Base-by-base conservation (phyloP, 805 yeast species). In the Ogataea pini region DNA sequence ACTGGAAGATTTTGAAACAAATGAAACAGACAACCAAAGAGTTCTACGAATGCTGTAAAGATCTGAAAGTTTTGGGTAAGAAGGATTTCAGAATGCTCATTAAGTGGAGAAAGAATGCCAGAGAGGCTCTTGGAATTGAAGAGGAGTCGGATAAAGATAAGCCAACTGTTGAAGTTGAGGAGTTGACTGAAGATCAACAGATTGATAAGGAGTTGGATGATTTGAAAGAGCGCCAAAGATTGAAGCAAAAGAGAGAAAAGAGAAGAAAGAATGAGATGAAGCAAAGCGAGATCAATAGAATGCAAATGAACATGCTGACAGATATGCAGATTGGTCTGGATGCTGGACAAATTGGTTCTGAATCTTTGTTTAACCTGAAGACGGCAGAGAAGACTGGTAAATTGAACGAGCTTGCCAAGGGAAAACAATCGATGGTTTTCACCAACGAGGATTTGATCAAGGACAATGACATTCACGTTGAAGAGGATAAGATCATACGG, bases 271-370 rank as follows among this genome's bases (percentile, higher is more conserved):
- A 94, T 65, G 97, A 91, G 69, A 56, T 68, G 53, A 89, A 89
- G 62, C 96, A 89, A 65, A 88, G 86, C 67, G 97, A 92, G 64
- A 80, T 92, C 41, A 75, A 78, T 42, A 81, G 98, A 72, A 85
- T 89, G 87, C 97, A 94, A 71, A 85, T 94, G 92, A 89, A 88
- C 67, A 91, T 94, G 96, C 73, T 87, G 49, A 88, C 97, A 5
- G 96, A 96, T 62, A 80, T 78, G 72, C 96, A 90, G 62, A 83
- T 94, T 54, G 97, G 98, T 78, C 75, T 89, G 46, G 99, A 94
- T 64, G 96, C 97, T 14, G 92, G 89, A 14, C 78, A 79, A 45
- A 74, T 81, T 50, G 96, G 94, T 31, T 76, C 85, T 47, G 91
- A 86, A 50, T 78, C 91, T 1, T 72, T 89, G 49, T 94, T 94